Evolutionary conservation across 805 yeast species (phyloP), one percentile per base, ranked within the genome.

Genomic region (Candida alai): DNA sequence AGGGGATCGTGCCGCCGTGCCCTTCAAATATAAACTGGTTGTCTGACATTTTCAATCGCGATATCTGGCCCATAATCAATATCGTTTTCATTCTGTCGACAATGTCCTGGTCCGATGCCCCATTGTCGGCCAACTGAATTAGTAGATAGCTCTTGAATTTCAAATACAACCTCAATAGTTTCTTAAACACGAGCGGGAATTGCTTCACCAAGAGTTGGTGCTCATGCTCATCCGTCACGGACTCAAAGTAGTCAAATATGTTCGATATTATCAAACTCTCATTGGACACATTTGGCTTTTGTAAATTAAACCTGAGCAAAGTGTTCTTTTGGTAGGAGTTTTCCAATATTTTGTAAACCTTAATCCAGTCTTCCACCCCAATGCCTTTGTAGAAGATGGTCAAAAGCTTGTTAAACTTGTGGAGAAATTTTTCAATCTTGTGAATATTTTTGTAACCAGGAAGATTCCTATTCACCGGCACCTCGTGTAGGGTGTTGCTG

Each of bases 311-410:
- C 32, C 70, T 65, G 51, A 83, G 80, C 37, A 87, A 60, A 6
- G 80, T 72, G 8, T 74, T 59, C 30, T 72, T 77, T 15, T 76
- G 74, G 17, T 80, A 74, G 39, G 82, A 80, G 20, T 74, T 62
- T 52, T 89, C 96, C 28, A 90, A 58, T 1, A 80, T 59, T 49
- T 86, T 90, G 52, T 76, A 84, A 3, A 81, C 74, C 36, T 73
- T 71, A 33, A 86, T 65, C 96, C 97, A 90, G 47, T 89, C 95
- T 40, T 73, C 74, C 9, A 77, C 56, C 9, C 76, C 70, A 21
- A 82, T 70, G 8, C 76, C 70, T 18, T 60, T 64, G 51, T 81
- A 78, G 20, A 81, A 65, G 3, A 73, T 70, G 2, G 73, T 63
- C 18, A 84, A 69, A 5, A 85, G 62, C 12, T 67, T 62, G 56